A percentile compares a stretch with the other conserved stretches of the same genome.
Evolutionary conservation across 1,284 basidiomycete genomes (phyloP).

Genomic region (Athelia psychrophila): DNA sequence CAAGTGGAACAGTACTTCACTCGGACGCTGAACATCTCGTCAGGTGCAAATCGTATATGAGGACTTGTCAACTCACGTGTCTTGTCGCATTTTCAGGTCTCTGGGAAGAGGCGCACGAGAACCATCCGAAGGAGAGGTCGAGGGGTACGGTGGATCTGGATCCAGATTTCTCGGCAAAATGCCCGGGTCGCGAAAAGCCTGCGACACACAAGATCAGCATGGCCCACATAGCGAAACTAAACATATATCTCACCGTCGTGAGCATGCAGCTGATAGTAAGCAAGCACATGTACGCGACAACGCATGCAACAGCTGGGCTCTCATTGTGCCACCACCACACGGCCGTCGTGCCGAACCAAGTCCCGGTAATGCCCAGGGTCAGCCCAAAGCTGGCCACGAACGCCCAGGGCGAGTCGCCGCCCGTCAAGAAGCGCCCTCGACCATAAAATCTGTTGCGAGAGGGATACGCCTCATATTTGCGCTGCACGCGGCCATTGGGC

Average conservation of each 20-base stretch:
- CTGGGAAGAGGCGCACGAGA: slow-evolving; percentile 69
- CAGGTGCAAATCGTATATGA: slow-evolving; percentile 3
- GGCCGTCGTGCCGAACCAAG: slow-evolving; percentile 84
- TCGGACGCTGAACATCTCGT: slow-evolving; percentile 54
- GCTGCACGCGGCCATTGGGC: slow-evolving; percentile 39
- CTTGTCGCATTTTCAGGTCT: slow-evolving; percentile 75
- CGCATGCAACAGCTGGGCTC: slow-evolving; percentile 70
- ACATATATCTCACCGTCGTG: slow-evolving; percentile 53
- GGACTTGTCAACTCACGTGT: slow-evolving; percentile 56
- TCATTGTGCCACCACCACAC: slow-evolving; percentile 84
- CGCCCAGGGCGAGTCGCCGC: slow-evolving; percentile 82
- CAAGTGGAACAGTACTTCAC: slow-evolving; percentile 93
- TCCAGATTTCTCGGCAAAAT: slow-evolving; percentile 87
- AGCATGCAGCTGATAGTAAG: slow-evolving; percentile 77
- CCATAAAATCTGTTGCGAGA: slow-evolving; percentile 78
- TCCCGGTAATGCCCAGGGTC: slow-evolving; percentile 63
- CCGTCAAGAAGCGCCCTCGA: slow-evolving; percentile 69
- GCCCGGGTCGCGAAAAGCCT: slow-evolving; percentile 86
- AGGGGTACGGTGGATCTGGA: slow-evolving; percentile 74
- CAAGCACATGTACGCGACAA: slow-evolving; percentile 76
- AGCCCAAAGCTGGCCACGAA: slow-evolving; percentile 66
- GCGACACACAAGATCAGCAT: slow-evolving; percentile 12
- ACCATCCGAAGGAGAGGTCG: slow-evolving; percentile 56
- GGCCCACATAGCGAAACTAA: neutral
- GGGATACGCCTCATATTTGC: slow-evolving; percentile 61